phyloP scores from a whole-genome alignment of 768 basidiomycete genomes.

The Tephrocybe sp. region DNA sequence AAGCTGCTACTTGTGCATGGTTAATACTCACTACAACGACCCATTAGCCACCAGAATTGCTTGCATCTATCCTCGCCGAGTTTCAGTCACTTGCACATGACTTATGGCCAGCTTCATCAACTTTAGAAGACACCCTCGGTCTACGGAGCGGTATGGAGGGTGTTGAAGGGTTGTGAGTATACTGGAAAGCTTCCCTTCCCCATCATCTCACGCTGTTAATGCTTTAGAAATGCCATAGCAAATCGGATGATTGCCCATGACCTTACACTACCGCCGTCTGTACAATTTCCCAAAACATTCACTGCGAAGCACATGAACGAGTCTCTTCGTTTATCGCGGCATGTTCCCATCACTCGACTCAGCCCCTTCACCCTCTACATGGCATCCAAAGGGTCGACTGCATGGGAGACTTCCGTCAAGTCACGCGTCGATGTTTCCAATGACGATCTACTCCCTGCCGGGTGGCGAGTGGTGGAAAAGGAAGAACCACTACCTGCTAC shows the following conservation, averaged over 20 bases:
- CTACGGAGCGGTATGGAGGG: constrained; percentile 42
- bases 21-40: constrained; percentile 17
- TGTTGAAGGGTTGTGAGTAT: constrained; percentile 60
- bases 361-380: constrained; percentile 74
- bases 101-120: constrained; percentile 40
- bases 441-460: constrained; percentile 61
- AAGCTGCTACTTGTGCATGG: constrained; percentile 29
- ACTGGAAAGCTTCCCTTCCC: background rate
- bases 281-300: constrained; percentile 53
- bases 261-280: constrained; percentile 44
- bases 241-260: constrained; percentile 49
- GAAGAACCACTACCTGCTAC: constrained; percentile 26
- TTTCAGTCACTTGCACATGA: constrained; percentile 50
- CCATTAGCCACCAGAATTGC: constrained; percentile 63
- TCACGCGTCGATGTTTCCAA: constrained; percentile 41
- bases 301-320: constrained; percentile 57
- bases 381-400: constrained; percentile 66
- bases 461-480: constrained; percentile 71
- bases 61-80: constrained; percentile 52
- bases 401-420: constrained; percentile 73
- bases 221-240: constrained; percentile 35
- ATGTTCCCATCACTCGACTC: constrained; percentile 44
- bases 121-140: constrained; percentile 7
- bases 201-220: background rate
- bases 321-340: constrained; percentile 62